Base-by-base conservation (phyloP, 225 moss, liverwort and hornwort species). In the Physcomitrellopsis africana region DNA sequence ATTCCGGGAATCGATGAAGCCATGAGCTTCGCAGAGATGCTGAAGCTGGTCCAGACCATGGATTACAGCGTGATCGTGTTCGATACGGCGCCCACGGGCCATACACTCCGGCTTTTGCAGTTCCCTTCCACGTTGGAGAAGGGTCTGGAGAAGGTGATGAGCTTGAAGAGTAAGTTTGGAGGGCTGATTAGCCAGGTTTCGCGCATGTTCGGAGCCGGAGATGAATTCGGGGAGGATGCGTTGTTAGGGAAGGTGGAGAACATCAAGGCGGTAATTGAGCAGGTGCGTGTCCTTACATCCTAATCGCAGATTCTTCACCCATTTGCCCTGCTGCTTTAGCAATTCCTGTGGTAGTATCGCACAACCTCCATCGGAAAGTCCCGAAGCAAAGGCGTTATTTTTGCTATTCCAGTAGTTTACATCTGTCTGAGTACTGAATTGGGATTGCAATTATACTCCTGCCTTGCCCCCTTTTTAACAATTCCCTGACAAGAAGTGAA, bases 51-150 rank as follows among this genome's bases (percentile, higher is more conserved):
- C 73, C 91, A 91, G 82, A 88, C 88, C 23, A 80, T 91, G 82
- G 91, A 91, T 74, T 91, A 91, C 49, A 80, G 84, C n/a, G 91
- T 91, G 44, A 88, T 91, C 64, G 91, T 91, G 56, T 91, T 91
- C 73, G 91, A 91, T 60, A 91, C 91, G 18, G 91, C 91, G 11
- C 91, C 99, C 44, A 99, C 99, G 45, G 85, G 99, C 17, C 99
- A 99, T 68, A 99, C 99, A 18, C 72, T 99, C 65, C 89, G 99
- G 53, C 63, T 99, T 74, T 72, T 99, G 77, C 95, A 99, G 65
- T 93, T 99, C 53, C 99, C 99, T 11, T 85, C 93, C 44, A 99
- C 95, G 16, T 78, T 99, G 52, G 95, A 99, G 73, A 99, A 99
- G 81, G 99, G 99, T 23, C 81, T 99, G 22, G 99, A 92, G 88